Evolutionary conservation across 1,139 yeast genomes (phyloP).

Genomic region (Scheffersomyces illinoinensis): DNA sequence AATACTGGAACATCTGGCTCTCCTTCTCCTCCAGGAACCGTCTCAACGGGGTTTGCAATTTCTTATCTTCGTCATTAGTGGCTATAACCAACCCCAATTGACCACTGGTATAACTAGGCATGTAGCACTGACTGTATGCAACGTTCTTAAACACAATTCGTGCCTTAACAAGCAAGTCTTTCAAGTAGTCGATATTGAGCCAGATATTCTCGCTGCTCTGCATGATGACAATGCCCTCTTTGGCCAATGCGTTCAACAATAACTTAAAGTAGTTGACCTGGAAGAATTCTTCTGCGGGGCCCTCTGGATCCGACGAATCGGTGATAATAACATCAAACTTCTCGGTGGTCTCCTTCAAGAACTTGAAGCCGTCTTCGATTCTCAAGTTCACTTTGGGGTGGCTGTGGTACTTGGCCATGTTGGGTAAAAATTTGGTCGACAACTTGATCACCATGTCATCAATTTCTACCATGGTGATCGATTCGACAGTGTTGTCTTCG

Average conservation of each 20-base stretch:
- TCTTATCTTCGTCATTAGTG: constrained; percentile 54
- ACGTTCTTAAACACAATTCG: constrained; percentile 73
- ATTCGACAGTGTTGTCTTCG: constrained; percentile 52
- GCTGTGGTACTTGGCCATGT: constrained; percentile 71
- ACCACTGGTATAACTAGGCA: constrained; percentile 96
- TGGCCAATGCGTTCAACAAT: constrained; percentile 64
- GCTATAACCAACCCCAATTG: constrained; percentile 89
- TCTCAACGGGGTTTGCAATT: constrained; percentile 60
- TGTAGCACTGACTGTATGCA: constrained; percentile 81
- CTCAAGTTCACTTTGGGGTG: constrained; percentile 74
- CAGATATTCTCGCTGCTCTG: constrained; percentile 93
- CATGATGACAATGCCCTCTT: constrained; percentile 81
- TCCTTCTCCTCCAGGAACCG: constrained; percentile 47
- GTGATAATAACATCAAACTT: constrained; percentile 87
- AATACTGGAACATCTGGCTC: constrained; percentile 61
- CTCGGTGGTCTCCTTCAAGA: constrained; percentile 45
- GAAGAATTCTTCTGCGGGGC: constrained; percentile 95
- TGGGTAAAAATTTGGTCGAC: constrained; percentile 73
- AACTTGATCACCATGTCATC: constrained; percentile 83
- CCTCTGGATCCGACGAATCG: constrained; percentile 97
- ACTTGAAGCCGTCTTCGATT: constrained; percentile 89
- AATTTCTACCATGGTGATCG: constrained; percentile 83
- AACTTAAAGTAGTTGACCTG: constrained; percentile 79
- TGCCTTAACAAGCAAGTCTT: constrained; percentile 60
- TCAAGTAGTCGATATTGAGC: constrained; percentile 74